These are phyloP conservation scores for Apophysomyces trapeziformis DNA, from an alignment of 371 early-diverging fungal genomes.

Conservation along the genomic window DNA sequence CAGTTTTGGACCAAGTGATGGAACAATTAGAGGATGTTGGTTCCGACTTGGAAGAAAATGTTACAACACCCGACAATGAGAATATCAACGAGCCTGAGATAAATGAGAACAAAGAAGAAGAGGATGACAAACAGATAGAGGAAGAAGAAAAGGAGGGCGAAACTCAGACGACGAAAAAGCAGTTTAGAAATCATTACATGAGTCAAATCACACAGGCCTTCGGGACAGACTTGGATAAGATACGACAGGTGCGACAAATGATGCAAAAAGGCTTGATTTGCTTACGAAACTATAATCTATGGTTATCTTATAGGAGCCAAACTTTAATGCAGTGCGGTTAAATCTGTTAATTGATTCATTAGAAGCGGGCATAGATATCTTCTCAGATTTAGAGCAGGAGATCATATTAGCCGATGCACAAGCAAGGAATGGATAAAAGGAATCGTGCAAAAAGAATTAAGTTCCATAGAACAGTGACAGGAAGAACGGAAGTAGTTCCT, in stretches of 20 bases:
- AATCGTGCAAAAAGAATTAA: background rate
- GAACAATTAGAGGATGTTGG: constrained; percentile 25
- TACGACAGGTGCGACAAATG: constrained; percentile 40
- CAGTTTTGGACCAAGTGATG: constrained; percentile 32
- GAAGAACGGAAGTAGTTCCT: too few relatives aligned
- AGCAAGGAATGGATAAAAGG: background rate
- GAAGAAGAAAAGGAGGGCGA: constrained; percentile 21
- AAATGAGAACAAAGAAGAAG: constrained; percentile 13
- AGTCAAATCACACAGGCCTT: constrained; percentile 48
- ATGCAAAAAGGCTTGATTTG: background rate
- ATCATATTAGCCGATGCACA: constrained; percentile 34
- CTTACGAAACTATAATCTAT: background rate
- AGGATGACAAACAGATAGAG: constrained; percentile 10
- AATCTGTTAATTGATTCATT: constrained; percentile 50
- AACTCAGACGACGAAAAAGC: constrained; percentile 13
- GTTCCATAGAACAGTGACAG: too few relatives aligned
- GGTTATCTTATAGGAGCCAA: constrained; percentile 36
- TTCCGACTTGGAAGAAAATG: constrained; percentile 21
- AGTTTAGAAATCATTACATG: constrained; percentile 49
- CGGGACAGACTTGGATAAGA: constrained; percentile 47
- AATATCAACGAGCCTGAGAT: background rate
- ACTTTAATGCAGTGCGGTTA: constrained; percentile 34
- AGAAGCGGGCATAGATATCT: constrained; percentile 53
- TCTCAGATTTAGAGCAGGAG: constrained; percentile 44
- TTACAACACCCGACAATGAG: background rate